These are phyloP conservation scores for Hemileccinum rubropunctum DNA, from an alignment of 768 basidiomycete species.

Conservation along the genomic window DNA sequence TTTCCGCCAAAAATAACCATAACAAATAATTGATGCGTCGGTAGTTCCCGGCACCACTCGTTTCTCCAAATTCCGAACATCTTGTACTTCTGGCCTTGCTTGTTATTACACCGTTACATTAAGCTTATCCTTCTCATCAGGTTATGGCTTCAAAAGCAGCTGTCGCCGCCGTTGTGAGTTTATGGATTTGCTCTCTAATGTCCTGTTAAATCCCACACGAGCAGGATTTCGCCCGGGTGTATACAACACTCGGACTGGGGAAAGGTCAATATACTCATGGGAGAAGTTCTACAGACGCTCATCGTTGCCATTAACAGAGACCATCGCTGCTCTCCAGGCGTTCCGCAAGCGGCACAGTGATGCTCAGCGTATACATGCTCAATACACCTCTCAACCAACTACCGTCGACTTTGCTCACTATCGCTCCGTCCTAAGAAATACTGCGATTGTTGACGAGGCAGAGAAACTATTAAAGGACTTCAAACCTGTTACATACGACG, in stretches of 20 bases:
- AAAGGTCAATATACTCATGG: conserved; percentile 52
- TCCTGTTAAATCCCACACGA: conserved; percentile 7
- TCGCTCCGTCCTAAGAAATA: conserved; percentile 89
- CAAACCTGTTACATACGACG: conserved; percentile 95
- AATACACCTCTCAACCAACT: conserved; percentile 67
- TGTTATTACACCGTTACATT: background rate
- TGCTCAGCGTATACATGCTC: conserved; percentile 70
- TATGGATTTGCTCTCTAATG: background rate
- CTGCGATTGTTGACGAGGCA: conserved; percentile 85
- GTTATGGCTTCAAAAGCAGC: conserved; percentile 72
- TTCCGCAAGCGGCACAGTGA: conserved; percentile 96
- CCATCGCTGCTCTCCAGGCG: conserved; percentile 83
- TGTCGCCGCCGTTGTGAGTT: conserved; percentile 59
- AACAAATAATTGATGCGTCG: conserved; percentile 15
- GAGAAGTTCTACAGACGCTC: background rate
- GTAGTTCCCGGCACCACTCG: conserved; percentile 27
- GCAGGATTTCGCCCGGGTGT: conserved; percentile 84
- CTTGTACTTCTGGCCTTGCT: conserved; percentile 12
- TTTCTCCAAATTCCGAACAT: conserved; percentile 14
- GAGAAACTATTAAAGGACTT: conserved; percentile 87
- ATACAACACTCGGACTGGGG: conserved; percentile 78
- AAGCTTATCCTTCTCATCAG: conserved; percentile 11
- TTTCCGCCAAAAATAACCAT: background rate
- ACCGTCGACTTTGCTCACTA: conserved; percentile 91
- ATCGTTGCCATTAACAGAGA: conserved; percentile 52